Base-by-base conservation (phyloP, 1,284 basidiomycete genomes). In the Leucoagaricus sp. region DNA sequence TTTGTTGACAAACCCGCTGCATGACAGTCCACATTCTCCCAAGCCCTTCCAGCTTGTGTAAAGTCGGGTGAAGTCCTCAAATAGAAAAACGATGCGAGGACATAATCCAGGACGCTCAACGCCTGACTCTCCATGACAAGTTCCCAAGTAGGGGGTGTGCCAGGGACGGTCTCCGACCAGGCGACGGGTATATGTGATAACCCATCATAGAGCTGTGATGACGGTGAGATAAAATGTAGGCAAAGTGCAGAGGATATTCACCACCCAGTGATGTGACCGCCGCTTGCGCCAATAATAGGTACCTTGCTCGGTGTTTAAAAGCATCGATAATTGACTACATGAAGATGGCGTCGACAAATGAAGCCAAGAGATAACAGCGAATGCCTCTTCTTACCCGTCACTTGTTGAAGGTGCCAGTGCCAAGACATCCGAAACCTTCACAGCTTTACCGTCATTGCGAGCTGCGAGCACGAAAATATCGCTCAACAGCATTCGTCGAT, bases 81-180 rank as follows among this genome's bases (percentile, higher is more conserved):
- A 21, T 56, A 56, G 33, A 56, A 50, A 2, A 56, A 41, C n/a
- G 48, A 49, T 34, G 41, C 47, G 21, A 56, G 33, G 12, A 56
- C 17, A 36, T 56, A 56, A 12, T 56, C 54, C 28, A 45, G 3
- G 8, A 50, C n/a, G 7, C n/a, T 36, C 21, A 19, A 33, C 4
- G 48, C 31, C 10, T 17, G 40, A 19, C 10, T 19, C 13, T 56
- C 40, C 12, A 56, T 3, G 2, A 50, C 34, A 12, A 56, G n/a
- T 12, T 17, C 26, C 54, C 48, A 50, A n/a, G 54, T 56, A 2
- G 48, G 49, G 12, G 4, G 19, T 17, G 36, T 7, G 29, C 49
- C 54, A 4, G 48, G 5, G 5, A 56, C 41, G 15, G 40, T 45
- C 36, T 56, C 54, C 8, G 54, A 50, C 54, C 54, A 56, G 5